Conservation (phyloP, 23 red algal genomes). For the Gracilaria caudata region DNA sequence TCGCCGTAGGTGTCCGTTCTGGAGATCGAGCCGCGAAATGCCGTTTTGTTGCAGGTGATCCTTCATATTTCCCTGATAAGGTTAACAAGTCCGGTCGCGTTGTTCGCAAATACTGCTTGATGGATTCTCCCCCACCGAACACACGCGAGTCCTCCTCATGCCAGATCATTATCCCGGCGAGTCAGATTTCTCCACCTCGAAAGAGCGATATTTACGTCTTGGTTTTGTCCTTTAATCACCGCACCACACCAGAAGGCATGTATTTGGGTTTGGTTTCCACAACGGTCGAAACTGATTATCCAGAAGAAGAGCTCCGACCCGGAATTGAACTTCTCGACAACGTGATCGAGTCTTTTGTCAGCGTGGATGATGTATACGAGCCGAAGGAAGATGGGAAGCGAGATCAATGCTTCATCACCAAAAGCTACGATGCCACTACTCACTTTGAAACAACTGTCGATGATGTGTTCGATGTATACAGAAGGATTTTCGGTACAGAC, state of each 20-base stretch:
- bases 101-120: slow-evolving; percentile 95
- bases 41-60: slow-evolving; percentile 89
- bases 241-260: slow-evolving; percentile 79
- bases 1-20: slow-evolving; percentile 80
- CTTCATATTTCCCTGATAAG: slow-evolving; percentile 87
- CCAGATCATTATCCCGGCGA: slow-evolving; percentile 92
- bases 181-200: slow-evolving; percentile 72
- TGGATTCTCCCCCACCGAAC: slow-evolving; percentile 78
- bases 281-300: slow-evolving; percentile 84
- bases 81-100: slow-evolving; percentile 62
- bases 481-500: slow-evolving; percentile 80
- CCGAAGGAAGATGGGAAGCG: slow-evolving; percentile 65
- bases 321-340: slow-evolving; percentile 85
- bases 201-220: slow-evolving; percentile 94
- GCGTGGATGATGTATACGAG: slow-evolving; percentile 91
- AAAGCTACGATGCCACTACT: slow-evolving; percentile 96
- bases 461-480: slow-evolving; percentile 94
- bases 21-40: slow-evolving; percentile 79
- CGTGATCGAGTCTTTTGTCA: slow-evolving; percentile 83
- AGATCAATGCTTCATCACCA: slow-evolving; percentile 80
- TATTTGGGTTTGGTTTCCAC: slow-evolving; percentile 95
- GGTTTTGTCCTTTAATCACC: slow-evolving; percentile 88
- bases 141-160: slow-evolving; percentile 84
- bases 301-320: slow-evolving; percentile 73
- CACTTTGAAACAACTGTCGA: slow-evolving; percentile 97